A percentile compares a stretch with the other conserved stretches of the same genome.
These are phyloP conservation scores for Cryptococcus neoformans DNA, from an alignment of 1,284 basidiomycete species.

Conservation along the genomic window DNA sequence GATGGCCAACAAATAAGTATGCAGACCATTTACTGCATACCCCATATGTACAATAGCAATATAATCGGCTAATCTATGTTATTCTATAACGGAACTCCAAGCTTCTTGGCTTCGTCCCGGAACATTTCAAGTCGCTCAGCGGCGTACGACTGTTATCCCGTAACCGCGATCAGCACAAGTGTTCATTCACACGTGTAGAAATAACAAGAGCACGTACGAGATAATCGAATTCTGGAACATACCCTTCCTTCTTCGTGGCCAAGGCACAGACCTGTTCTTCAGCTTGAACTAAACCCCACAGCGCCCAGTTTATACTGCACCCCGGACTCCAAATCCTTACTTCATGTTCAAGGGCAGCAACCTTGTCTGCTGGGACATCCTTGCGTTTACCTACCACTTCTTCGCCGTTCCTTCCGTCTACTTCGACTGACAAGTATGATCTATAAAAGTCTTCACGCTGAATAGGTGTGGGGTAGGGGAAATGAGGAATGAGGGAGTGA, in stretches of 20 bases:
- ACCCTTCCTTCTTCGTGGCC: constrained; percentile 40
- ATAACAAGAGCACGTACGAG: constrained; percentile 31
- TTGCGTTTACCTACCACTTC: constrained; percentile 31
- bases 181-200: too few relatives aligned
- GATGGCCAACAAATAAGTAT: background rate
- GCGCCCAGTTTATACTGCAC: constrained; percentile 81
- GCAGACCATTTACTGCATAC: background rate
- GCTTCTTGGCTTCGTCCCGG: constrained; percentile 35
- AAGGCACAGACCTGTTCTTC: constrained; percentile 69
- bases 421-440: constrained; percentile 63
- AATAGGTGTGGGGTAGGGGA: constrained; percentile 66
- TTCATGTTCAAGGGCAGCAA: constrained; percentile 63
- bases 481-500: constrained; percentile 68
- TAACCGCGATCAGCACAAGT: background rate
- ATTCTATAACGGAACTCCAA: constrained; percentile 27
- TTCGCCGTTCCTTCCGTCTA: constrained; percentile 29
- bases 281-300: constrained; percentile 90
- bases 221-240: constrained; percentile 46
- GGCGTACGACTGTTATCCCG: constrained; percentile 38
- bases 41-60: background rate
- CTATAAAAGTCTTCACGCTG: constrained; percentile 78
- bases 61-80: background rate
- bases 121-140: constrained; percentile 48
- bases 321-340: constrained; percentile 81
- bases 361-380: constrained; percentile 32